Conservation (phyloP, 768 basidiomycete genomes). For the Butyriboletus loyo region DNA sequence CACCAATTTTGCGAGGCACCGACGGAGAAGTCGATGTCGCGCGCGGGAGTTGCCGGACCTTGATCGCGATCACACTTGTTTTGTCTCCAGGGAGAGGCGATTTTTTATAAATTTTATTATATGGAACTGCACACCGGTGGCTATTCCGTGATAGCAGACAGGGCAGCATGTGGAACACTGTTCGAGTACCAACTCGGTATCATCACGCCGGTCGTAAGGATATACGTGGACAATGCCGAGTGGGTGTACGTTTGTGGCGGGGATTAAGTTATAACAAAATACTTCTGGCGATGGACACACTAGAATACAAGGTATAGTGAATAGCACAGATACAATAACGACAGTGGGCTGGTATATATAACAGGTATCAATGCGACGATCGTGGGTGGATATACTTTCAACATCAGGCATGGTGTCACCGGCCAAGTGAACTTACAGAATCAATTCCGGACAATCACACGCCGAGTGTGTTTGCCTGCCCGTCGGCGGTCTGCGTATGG, state of each 20-base stretch:
- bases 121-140: constrained; percentile 9
- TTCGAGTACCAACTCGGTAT: constrained; percentile 2
- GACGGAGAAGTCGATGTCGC: constrained; percentile 15
- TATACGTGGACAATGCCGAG: constrained; percentile 13
- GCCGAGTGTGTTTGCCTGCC: constrained; percentile 76
- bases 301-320: constrained; percentile 23
- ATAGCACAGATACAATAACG: constrained; percentile 21
- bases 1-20: constrained; percentile 19
- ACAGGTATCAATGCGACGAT: constrained; percentile 22
- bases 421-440: neutral
- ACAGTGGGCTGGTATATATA: constrained; percentile 18
- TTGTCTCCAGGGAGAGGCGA: constrained; percentile 2
- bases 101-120: constrained; percentile 4
- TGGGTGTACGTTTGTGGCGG: no score
- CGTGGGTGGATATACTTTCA: constrained; percentile 1
- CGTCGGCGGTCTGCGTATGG: constrained; percentile 72
- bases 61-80: constrained; percentile 18
- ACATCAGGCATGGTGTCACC: neutral
- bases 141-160: constrained; percentile 5
- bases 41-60: constrained; percentile 23
- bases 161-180: constrained; percentile 11
- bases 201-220: constrained; percentile 5
- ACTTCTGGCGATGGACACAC: constrained; percentile 7
- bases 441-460: constrained; percentile 56
- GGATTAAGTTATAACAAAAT: constrained; percentile 14